Base-by-base conservation (phyloP, 495 filamentous ascomycete genomes). In the Chaetomidium leptoderma region DNA sequence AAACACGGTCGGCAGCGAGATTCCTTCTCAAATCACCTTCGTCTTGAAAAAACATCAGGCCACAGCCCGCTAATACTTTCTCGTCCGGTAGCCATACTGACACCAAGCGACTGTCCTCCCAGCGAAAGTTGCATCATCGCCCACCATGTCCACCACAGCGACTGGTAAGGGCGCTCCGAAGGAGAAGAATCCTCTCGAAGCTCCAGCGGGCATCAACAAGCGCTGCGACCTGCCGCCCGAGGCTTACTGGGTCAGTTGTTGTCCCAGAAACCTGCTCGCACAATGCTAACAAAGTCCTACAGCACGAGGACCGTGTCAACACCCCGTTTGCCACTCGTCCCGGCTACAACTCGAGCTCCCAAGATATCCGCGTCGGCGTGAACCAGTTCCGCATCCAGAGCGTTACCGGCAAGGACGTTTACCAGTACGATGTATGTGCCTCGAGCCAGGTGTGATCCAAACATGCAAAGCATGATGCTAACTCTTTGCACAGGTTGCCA, bases 391-490 rank as follows among this genome's bases (percentile, higher is more conserved):
- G 78, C 0, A 82, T 96, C n/a, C 61, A 53, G 3, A 63, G 13
- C 1, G 72, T 55, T 81, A 16, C 83, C 0, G 79, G 63, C 19
- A 74, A 69, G 6, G 73, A 76, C 0, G 77, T 96, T 44, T 85
- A 82, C 55, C 91, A 96, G 72, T 97, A 91, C 59, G 92, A 96
- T 75, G 90, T 96, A 74, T 80, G 88, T 82, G 45, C 62, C 40
- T 53, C 23, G 21, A 14, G 2, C 27, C 48, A 2, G 23, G 9
- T n/a, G n/a, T n/a, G 10, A 40, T 35, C 11, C 29, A 6, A n/a
- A 21, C 9, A 24, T 23, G 16, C 36, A 4, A 46, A 24, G 17
- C 14, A 21, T 42, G 16, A 17, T 17, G 17, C 46, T 63, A 37
- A 53, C 48, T 26, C 8, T 7, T 21, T n/a, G 35, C 48, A 16